Evolutionary conservation across 176 grass and related monocot genomes (phyloP).

Genomic region (Zoysia japonica): DNA sequence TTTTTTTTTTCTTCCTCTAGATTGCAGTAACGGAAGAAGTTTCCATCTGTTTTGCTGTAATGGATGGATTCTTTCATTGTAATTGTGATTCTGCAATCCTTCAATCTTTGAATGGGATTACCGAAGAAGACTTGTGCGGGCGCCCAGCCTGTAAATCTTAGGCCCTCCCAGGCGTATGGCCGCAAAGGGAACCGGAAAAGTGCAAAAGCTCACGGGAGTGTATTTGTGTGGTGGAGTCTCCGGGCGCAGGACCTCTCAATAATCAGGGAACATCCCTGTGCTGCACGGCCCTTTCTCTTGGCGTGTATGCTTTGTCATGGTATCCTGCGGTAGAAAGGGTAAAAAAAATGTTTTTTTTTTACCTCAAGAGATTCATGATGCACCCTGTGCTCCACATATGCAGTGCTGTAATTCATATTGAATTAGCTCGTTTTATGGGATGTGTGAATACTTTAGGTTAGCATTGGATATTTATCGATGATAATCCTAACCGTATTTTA

Average conservation of each 20-base stretch:
- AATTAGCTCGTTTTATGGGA: not conserved
- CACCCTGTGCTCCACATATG: not conserved
- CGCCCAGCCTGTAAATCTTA: too few relatives aligned
- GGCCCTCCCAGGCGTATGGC: too few relatives aligned
- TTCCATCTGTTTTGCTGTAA: not conserved
- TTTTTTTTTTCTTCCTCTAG: too few relatives aligned
- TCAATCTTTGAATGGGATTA: too few relatives aligned
- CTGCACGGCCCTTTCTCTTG: not conserved
- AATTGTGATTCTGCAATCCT: too few relatives aligned
- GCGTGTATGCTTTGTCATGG: not conserved
- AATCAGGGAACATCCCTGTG: not conserved
- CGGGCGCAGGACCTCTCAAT: slow-evolving; percentile 5
- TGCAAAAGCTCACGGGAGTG: not conserved
- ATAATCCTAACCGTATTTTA: not conserved
- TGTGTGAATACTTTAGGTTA: not conserved
- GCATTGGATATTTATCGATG: not conserved
- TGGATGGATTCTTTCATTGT: too few relatives aligned
- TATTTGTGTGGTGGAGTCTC: not conserved
- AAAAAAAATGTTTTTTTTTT: not conserved
- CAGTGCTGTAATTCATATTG: not conserved
- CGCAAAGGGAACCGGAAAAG: not conserved
- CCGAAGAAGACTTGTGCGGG: too few relatives aligned
- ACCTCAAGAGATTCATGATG: not conserved
- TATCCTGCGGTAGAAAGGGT: not conserved
- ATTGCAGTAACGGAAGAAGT: not conserved